phyloP scores from a whole-genome alignment of 768 basidiomycete genomes.

The Glaciozyma antarctica region DNA sequence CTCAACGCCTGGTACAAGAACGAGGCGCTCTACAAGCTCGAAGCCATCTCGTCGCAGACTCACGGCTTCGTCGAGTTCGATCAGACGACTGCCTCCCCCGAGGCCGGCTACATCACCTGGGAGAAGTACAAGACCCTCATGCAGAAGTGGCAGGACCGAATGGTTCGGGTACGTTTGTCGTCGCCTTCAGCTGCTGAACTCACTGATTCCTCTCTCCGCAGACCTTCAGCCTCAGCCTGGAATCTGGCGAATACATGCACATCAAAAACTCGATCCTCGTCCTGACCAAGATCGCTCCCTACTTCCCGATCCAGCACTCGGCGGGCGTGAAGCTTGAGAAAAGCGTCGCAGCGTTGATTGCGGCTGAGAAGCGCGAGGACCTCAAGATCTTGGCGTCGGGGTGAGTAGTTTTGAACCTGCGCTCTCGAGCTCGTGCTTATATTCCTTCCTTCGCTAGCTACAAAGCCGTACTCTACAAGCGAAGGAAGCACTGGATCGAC shows the following conservation, averaged over 20 bases:
- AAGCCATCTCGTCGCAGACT: conserved; percentile 56
- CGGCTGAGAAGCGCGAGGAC: conserved; percentile 58
- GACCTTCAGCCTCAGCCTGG: conserved; percentile 71
- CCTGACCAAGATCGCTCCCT: conserved; percentile 77
- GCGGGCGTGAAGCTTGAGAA: conserved; percentile 50
- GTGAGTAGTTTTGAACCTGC: conserved; percentile 16
- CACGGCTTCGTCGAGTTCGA: conserved; percentile 40
- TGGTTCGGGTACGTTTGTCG: conserved; percentile 52
- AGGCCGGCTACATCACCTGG: conserved; percentile 59
- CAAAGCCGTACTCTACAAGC: conserved; percentile 27
- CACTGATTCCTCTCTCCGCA: conserved; percentile 36
- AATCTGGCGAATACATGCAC: conserved; percentile 88
- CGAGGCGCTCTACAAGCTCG: conserved; percentile 46
- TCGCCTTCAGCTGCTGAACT: background rate
- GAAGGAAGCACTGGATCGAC: conserved; percentile 21
- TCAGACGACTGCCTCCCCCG: conserved; percentile 15
- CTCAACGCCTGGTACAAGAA: conserved; percentile 69
- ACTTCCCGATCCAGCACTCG: conserved; percentile 67
- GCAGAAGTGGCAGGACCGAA: conserved; percentile 73
- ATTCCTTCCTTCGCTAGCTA: background rate
- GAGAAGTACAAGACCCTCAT: conserved; percentile 57
- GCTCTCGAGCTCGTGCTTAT: background rate
- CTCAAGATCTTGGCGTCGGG: conserved; percentile 36
- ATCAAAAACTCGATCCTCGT: conserved; percentile 95
- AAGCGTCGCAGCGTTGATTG: conserved; percentile 43